A percentile compares a stretch with the other conserved stretches of the same genome.
phyloP scores from a whole-genome alignment of 805 yeast genomes.

The Blastobotrys chiropterorum region DNA sequence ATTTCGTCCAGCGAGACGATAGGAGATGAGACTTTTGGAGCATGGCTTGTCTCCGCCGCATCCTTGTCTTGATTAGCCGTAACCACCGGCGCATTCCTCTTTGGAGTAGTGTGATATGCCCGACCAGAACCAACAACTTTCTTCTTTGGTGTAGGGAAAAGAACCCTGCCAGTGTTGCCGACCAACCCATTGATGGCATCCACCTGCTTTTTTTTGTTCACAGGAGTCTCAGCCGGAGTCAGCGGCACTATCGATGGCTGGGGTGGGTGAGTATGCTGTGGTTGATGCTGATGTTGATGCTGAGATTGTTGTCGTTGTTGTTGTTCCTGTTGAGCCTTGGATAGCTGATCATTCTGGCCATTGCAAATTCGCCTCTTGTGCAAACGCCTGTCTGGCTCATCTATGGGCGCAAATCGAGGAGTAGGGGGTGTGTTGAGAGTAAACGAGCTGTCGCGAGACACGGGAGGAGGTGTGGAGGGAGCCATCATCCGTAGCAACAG shows the following conservation, averaged over 20 bases:
- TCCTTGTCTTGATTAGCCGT: neutral
- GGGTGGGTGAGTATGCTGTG: neutral
- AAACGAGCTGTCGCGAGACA: slow-evolving; percentile 2
- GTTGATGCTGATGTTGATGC: neutral
- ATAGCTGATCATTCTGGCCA: neutral
- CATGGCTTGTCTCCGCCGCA: neutral
- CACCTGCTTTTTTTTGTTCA: slow-evolving; percentile 11
- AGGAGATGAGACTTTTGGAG: neutral
- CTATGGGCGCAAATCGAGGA: slow-evolving; percentile 22
- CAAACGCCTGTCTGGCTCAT: slow-evolving; percentile 17
- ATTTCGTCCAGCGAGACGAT: neutral
- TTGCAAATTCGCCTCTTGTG: neutral
- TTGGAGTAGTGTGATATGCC: slow-evolving; percentile 5
- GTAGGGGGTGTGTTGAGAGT: slow-evolving; percentile 19
- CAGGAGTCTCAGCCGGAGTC: slow-evolving; percentile 25
- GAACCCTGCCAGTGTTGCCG: slow-evolving; percentile 14
- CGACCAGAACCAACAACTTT: slow-evolving; percentile 24
- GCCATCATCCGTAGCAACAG: neutral
- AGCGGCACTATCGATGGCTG: slow-evolving; percentile 10
- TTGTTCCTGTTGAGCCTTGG: neutral
- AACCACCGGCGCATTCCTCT: neutral
- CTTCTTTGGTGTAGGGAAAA: slow-evolving; percentile 22
- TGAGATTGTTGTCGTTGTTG: too few species aligned
- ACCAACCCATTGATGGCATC: slow-evolving; percentile 11
- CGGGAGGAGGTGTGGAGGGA: slow-evolving; percentile 17